Base-by-base conservation (phyloP, 2,329 filamentous ascomycete species). In the Colletotrichum eleusines region DNA sequence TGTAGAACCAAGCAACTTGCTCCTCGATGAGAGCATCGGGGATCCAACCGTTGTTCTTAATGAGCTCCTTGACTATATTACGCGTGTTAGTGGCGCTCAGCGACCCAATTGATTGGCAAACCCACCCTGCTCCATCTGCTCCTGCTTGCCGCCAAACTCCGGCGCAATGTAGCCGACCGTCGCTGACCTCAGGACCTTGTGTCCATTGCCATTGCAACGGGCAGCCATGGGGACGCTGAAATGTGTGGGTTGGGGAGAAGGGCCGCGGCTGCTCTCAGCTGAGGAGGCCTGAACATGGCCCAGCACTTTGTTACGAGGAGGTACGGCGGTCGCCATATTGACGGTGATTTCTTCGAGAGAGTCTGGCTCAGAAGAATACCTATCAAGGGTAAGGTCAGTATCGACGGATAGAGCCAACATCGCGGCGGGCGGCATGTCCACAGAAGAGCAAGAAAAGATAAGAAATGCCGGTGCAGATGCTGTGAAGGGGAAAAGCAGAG, bases 1-100 rank as follows among this genome's bases (percentile, higher is more conserved):
- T 93, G 86, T 99, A 99, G 86, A 99, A 99, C 95, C 96, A 99
- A 71, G 90, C 88, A 62, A 95, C 93, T 83, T 99, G 95, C 33
- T 90, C 88, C 73, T 97, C 92, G 73, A 98, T 88, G 74, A 97
- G 92, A 63, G 92, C 87, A 68, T 89, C 87, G 1, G 96, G 96
- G 72, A 99, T 93, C 88, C 97, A 98, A 71, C 91, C 93, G 78
- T 91, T 92, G 74, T 91, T 88, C 77, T 90, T 87, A 75, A 98
- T 90, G 78, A 91, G 85, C 74, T 92, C 90, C 89, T 94, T 94
- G 79, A 98, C 95, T 94, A 73, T 31, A 26, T 33, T 18, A 55
- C 54, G 33, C 44, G 44, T 51, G 46, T 62, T 51, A 62, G 59
- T 38, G 59, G 23, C 16, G 9, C 2, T 18, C 59, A 14, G 14